Conservation (phyloP, 176 grass and related monocot genomes). For the Juncus inflexus region DNA sequence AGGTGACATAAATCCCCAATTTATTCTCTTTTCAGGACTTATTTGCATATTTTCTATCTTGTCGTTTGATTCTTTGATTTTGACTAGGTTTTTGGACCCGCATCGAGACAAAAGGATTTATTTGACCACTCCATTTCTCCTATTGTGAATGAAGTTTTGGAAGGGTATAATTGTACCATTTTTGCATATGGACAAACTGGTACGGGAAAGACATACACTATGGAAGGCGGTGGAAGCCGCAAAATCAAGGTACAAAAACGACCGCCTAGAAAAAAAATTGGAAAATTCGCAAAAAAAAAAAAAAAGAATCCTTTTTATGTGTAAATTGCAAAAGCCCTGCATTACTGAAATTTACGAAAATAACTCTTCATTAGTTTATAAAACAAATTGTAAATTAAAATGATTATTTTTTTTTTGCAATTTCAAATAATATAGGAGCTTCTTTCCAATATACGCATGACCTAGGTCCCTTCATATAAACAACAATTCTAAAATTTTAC, state of each 20-base stretch:
- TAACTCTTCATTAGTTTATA: too few species aligned
- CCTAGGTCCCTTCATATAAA: too few species aligned
- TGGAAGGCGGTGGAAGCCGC: slow-evolving; percentile 96
- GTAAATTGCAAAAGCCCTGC: too few species aligned
- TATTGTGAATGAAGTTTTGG: slow-evolving; percentile 96
- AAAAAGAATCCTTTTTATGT: too few species aligned
- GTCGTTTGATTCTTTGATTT: neutral
- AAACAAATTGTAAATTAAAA: too few species aligned
- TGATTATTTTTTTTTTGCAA: too few species aligned
- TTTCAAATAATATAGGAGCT: too few species aligned
- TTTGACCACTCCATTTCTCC: slow-evolving; percentile 93
- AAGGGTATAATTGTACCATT: slow-evolving; percentile 99
- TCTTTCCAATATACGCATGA: too few species aligned
- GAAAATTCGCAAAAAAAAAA: too few species aligned
- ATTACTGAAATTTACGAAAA: too few species aligned
- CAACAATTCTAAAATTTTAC: too few species aligned
- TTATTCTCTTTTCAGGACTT: neutral
- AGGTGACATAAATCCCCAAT: slow-evolving; percentile 40
- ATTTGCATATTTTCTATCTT: neutral
- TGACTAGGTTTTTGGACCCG: slow-evolving; percentile 78
- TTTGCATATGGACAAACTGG: slow-evolving; percentile 99
- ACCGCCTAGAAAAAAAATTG: too few species aligned
- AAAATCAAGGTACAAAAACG: slow-evolving; percentile 58
- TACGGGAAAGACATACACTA: slow-evolving; percentile 96
- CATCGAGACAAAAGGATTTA: slow-evolving; percentile 91